Percentiles rank a stretch among this genome's conserved stretches.
Conservation (phyloP, 2,329 filamentous ascomycete species). For the Trichoderma guizhouense region DNA sequence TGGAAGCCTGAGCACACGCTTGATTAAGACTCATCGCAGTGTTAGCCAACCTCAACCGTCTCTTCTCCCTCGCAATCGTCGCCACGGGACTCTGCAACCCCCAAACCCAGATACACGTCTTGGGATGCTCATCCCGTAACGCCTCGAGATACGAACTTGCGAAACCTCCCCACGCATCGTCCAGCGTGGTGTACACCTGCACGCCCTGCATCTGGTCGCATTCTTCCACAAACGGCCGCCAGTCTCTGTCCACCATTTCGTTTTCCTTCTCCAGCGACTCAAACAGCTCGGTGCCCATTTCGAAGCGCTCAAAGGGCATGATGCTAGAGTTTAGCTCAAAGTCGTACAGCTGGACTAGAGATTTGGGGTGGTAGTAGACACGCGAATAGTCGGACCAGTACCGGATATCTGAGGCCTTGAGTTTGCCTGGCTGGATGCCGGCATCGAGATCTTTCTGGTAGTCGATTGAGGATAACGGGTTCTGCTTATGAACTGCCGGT, state of each 20-base stretch:
- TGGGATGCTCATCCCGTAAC: constrained; percentile 86
- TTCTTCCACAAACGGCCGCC: constrained; percentile 85
- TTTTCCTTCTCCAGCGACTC: constrained; percentile 70
- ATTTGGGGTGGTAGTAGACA: constrained; percentile 87
- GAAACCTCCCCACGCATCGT: constrained; percentile 82
- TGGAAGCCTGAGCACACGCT: constrained; percentile 67
- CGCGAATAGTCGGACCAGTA: constrained; percentile 97
- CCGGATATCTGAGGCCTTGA: constrained; percentile 70
- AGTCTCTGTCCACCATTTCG: constrained; percentile 85
- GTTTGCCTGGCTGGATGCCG: constrained; percentile 61
- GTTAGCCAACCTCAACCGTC: constrained; percentile 63
- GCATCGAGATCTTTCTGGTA: constrained; percentile 80
- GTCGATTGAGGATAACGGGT: constrained; percentile 63
- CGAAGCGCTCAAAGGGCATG: constrained; percentile 87
- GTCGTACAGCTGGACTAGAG: constrained; percentile 81
- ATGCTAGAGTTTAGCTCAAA: constrained; percentile 78
- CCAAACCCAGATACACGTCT: constrained; percentile 83
- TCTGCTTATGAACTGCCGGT: constrained; percentile 65
- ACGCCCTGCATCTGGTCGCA: constrained; percentile 89
- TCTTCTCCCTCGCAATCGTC: constrained; percentile 51
- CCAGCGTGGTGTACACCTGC: constrained; percentile 68
- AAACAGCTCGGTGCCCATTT: constrained; percentile 77
- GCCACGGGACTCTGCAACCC: constrained; percentile 64
- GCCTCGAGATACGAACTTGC: constrained; percentile 69
- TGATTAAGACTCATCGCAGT: constrained; percentile 68